Percentiles rank a stretch among this genome's conserved stretches.
Evolutionary conservation across 352 stramenopile genomes (phyloP).

Genomic region (Globisporangium nagaii): DNA sequence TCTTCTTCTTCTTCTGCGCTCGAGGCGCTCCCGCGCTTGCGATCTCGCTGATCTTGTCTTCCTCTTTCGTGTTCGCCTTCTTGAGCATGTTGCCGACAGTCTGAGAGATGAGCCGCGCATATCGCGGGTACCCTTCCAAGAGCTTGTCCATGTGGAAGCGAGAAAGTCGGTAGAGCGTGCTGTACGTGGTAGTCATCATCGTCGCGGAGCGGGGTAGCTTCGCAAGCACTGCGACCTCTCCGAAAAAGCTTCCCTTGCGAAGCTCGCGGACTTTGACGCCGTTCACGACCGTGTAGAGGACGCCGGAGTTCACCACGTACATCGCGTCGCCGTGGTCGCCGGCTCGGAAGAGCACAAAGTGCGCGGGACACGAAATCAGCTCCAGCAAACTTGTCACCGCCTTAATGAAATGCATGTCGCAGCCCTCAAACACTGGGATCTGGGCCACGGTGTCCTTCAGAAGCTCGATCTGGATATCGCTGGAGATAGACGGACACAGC

Average conservation of each 20-base stretch:
- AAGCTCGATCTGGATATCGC: conserved; percentile 66
- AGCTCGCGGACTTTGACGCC: conserved; percentile 65
- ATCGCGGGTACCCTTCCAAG: conserved; percentile 45
- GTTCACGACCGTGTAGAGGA: conserved; percentile 52
- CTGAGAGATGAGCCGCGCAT: conserved; percentile 31
- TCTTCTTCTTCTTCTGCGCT: background rate
- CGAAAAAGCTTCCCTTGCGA: conserved; percentile 61
- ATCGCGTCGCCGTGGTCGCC: conserved; percentile 66
- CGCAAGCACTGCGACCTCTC: conserved; percentile 62
- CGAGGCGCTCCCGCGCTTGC: background rate
- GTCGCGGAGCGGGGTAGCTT: conserved; percentile 50
- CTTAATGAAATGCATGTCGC: conserved; percentile 51
- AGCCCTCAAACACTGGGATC: conserved; percentile 59
- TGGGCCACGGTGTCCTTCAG: conserved; percentile 39
- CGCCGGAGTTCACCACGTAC: conserved; percentile 63
- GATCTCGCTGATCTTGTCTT: conserved; percentile 11
- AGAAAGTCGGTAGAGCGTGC: conserved; percentile 54
- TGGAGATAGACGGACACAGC: conserved; percentile 62
- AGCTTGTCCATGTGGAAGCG: conserved; percentile 44
- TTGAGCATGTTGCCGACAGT: conserved; percentile 41
- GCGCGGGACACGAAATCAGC: conserved; percentile 43
- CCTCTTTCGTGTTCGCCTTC: conserved; percentile 11
- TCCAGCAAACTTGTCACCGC: conserved; percentile 54
- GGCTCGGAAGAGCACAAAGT: conserved; percentile 45
- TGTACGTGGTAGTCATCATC: conserved; percentile 61